Base-by-base conservation (phyloP, 2,329 filamentous ascomycete genomes). In the Calonectria hawksworthii region DNA sequence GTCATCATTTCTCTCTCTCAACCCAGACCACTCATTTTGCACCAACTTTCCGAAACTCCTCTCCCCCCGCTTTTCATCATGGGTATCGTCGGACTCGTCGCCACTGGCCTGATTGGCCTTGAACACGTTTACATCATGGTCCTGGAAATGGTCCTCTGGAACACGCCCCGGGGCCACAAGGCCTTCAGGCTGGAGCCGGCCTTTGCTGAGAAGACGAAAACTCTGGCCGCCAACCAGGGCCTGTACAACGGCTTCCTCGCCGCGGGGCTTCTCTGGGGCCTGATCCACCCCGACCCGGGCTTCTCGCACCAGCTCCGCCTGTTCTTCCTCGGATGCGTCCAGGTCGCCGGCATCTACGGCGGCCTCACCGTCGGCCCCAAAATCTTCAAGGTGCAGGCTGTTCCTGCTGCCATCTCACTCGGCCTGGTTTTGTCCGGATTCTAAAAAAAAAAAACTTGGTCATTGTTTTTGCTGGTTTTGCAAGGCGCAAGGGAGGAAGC, bases 211-310 rank as follows among this genome's bases (percentile, higher is more conserved):
- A 78, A 88, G 80, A 88, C 87, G 4, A 85, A 84, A 74, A 77
- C 82, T 5, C 82, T 90, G 44, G 88, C 87, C 61, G 87, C 87
- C 68, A 90, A 90, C 80, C 88, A 90, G 78, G 88, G 88, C 26
- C 83, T 90, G 8, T 90, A 90, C 83, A 90, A 90, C 78, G 88
- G 88, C 52, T 89, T 90, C 70, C 83, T 90, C n/a, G 86, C 88
- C 4, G 88, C 88, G 1, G 88, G 88, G 0, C 80, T 90, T 2
- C 73, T 82, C 32, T 90, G 88, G 88, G 85, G 86, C 4, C 75
- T 89, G n/a, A n/a, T 82, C 4, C 88, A 90, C 77, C 87, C 88
- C 1, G 83, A 84, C 8, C 69, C 82, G 9, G 85, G 82, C 47
- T 86, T 90, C 73, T 85, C 83, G 21, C 76, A 69, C 4, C 86